Percentiles rank a stretch among this genome's conserved stretches.
These are phyloP conservation scores for Cerrena zonata DNA, from an alignment of 1,284 basidiomycete species.

Conservation along the genomic window DNA sequence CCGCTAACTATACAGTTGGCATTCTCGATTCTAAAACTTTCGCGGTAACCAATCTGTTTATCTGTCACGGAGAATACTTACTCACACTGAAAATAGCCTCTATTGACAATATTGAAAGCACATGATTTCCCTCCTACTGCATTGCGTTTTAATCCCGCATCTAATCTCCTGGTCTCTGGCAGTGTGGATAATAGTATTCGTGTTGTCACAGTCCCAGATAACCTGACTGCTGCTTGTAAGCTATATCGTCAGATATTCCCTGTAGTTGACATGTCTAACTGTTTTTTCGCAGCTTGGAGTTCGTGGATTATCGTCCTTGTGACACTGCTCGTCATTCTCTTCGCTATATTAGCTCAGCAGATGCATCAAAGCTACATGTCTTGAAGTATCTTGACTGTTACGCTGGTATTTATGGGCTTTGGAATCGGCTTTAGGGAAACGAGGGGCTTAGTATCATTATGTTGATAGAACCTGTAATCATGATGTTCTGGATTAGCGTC, in stretches of 20 bases:
- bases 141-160: conserved; percentile 80
- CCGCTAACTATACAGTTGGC: conserved; percentile 82
- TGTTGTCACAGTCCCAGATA: conserved; percentile 69
- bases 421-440: neutral
- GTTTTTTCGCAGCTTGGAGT: conserved; percentile 27
- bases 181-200: conserved; percentile 89
- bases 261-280: too few relatives aligned
- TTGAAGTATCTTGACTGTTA: neutral
- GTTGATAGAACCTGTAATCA: neutral
- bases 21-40: conserved; percentile 79
- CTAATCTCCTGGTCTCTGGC: conserved; percentile 81
- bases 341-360: conserved; percentile 30
- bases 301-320: conserved; percentile 29
- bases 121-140: conserved; percentile 94
- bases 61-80: neutral
- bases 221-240: conserved; percentile 49
- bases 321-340: conserved; percentile 30
- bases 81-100: conserved; percentile 51
- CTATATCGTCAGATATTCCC: conserved; percentile 15
- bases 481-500: neutral
- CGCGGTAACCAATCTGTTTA: conserved; percentile 47
- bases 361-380: conserved; percentile 19
- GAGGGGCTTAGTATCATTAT: neutral
- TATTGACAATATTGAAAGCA: conserved; percentile 83
- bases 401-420: neutral